Evolutionary conservation across 805 yeast species (phyloP), one percentile per base, ranked within the genome.

Genomic region (Metschnikowia sp.): DNA sequence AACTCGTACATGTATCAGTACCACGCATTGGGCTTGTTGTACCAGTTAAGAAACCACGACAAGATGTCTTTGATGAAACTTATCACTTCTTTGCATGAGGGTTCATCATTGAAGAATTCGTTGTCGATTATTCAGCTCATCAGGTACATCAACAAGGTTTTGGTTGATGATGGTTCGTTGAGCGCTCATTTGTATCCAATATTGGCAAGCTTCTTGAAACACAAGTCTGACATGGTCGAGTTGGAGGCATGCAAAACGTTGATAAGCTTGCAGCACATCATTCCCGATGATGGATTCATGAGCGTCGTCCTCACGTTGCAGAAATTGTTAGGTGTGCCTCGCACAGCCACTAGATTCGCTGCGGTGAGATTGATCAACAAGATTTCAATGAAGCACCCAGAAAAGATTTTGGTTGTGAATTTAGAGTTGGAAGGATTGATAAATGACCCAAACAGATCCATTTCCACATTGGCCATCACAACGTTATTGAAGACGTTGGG

Each of bases 381-480:
- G 61, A 81, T 88, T 57, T 92, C 98, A 4, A 75, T 86, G 77
- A 79, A 77, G 55, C 81, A 82, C 52, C 96, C 98, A 8, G 88
- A 85, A 57, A 84, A 82, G 59, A 79, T 86, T 43, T 82, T 86
- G 53, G 79, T 80, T 39, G 89, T 95, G 66, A 94, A 89, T 63
- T 72, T 78, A 42, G 97, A 91, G 65, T 78, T 94, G 61, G 98
- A 94, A 70, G 72, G 82, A 31, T 77, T 94, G 64, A 88, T 94
- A 60, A 84, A 85, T 63, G 98, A 92, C 66, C 65, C 91, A 26
- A 90, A 88, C 71, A 83, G 96, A 70, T 84, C 96, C 32, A 83
- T 94, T 55, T 92, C 98, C 11, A 94, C 99, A 12, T 92, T 89
- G 68, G 97, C 99, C 28, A 94, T 94, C 64, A 94, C 98, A 32